These are phyloP conservation scores for Leonotis leonurus DNA, from an alignment of 257 asterid species.

Conservation along the genomic window DNA sequence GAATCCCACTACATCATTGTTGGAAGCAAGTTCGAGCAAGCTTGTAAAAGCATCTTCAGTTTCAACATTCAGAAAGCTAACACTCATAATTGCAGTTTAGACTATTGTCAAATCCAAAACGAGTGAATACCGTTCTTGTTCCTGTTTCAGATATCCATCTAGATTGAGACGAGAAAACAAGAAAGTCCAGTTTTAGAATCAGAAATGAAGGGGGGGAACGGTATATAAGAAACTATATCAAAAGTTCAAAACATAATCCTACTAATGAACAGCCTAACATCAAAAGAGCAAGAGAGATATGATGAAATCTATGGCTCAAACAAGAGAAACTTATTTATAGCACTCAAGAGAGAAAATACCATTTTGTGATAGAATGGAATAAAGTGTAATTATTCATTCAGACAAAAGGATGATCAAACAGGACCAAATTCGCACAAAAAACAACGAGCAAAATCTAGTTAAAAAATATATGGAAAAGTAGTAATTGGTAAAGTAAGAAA, in stretches of 20 bases:
- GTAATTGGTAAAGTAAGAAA: constrained; percentile 7
- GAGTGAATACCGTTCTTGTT: constrained; percentile 16
- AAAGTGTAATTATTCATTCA: neutral
- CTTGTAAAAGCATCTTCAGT: constrained; percentile 45
- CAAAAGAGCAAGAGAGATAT: too few relatives aligned
- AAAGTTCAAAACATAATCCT: too few relatives aligned
- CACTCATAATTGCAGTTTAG: constrained; percentile 27
- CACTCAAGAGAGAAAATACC: constrained; percentile 2
- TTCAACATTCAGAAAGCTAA: constrained; percentile 37
- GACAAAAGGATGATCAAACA: constrained; percentile 2
- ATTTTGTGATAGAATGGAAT: constrained; percentile 9
- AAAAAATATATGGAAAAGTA: neutral
- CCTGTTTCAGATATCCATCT: constrained; percentile 29
- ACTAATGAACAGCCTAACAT: too few relatives aligned
- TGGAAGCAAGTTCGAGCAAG: constrained; percentile 76
- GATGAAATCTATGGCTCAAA: too few relatives aligned
- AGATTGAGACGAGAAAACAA: constrained; percentile 14
- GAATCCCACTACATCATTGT: constrained; percentile 53
- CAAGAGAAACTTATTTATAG: constrained; percentile 7
- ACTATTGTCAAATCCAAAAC: neutral
- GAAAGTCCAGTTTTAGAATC: constrained; percentile 20
- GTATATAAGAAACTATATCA: too few relatives aligned
- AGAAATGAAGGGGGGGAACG: too few relatives aligned
- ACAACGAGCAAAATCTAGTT: constrained; percentile 2
- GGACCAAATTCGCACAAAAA: constrained; percentile 10